phyloP scores from a whole-genome alignment of 768 basidiomycete species.

The Russula sp. region DNA sequence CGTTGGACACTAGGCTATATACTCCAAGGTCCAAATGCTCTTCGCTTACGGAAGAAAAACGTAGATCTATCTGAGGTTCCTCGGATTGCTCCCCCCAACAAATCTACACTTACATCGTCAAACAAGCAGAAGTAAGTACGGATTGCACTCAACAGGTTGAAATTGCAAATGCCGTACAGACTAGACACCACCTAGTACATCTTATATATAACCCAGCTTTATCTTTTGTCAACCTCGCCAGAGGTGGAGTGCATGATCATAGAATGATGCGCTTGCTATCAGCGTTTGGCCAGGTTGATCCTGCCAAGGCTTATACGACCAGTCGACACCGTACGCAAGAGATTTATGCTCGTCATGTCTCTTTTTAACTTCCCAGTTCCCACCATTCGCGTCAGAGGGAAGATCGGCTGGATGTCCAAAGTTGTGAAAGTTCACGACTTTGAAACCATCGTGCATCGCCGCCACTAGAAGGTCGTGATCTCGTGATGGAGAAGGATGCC shows the following conservation, averaged over 20 bases:
- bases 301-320: conserved; percentile 46
- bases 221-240: conserved; percentile 55
- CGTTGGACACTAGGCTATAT: conserved; percentile 65
- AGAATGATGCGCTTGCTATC: conserved; percentile 91
- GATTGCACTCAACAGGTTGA: background rate
- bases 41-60: conserved; percentile 35
- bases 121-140: background rate
- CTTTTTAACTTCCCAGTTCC: conserved; percentile 36
- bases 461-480: conserved; percentile 79
- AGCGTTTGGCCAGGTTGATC: conserved; percentile 36
- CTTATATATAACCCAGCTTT: background rate
- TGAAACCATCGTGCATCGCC: conserved; percentile 97
- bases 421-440: conserved; percentile 52
- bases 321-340: conserved; percentile 89
- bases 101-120: conserved; percentile 1
- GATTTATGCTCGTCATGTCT: conserved; percentile 73
- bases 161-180: conserved; percentile 1
- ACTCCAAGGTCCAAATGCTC: conserved; percentile 49
- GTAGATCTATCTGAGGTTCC: conserved; percentile 16
- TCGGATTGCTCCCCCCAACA: conserved; percentile 14
- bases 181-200: background rate
- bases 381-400: background rate
- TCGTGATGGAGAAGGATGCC: conserved; percentile 74
- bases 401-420: conserved; percentile 8
- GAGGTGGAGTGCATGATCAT: conserved; percentile 76